Conservation (phyloP, 495 filamentous ascomycete genomes). For the Tetracladium setigerum region DNA sequence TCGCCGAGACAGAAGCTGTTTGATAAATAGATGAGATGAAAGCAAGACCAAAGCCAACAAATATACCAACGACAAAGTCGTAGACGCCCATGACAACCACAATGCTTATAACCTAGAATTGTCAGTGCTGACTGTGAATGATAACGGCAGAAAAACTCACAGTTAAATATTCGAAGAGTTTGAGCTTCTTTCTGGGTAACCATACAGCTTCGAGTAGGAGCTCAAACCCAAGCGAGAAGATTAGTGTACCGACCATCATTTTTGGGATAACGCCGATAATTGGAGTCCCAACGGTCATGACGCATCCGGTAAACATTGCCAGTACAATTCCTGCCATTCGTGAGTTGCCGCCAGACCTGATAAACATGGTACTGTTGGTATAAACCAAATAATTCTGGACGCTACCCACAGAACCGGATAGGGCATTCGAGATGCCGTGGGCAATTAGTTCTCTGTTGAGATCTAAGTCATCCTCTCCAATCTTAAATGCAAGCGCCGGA, state of each 20-base stretch:
- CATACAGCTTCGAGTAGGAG: conserved; percentile 80
- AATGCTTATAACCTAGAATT: conserved; percentile 68
- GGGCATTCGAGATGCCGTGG: conserved; percentile 85
- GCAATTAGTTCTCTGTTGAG: conserved; percentile 88
- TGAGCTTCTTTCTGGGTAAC: conserved; percentile 79
- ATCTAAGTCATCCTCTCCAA: conserved; percentile 83
- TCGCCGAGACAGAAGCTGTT: conserved; percentile 78
- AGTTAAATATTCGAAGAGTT: conserved; percentile 80
- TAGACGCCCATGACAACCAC: conserved; percentile 92
- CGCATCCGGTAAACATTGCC: conserved; percentile 66
- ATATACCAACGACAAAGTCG: conserved; percentile 91
- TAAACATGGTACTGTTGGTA: conserved; percentile 92
- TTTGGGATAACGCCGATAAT: conserved; percentile 92
- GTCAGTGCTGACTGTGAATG: conserved; percentile 19
- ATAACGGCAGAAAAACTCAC: conserved; percentile 32
- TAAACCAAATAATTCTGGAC: conserved; percentile 98
- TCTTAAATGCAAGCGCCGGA: conserved; percentile 80
- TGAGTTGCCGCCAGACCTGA: conserved; percentile 79
- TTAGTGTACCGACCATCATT: conserved; percentile 91
- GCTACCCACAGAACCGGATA: conserved; percentile 79
- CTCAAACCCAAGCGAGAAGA: conserved; percentile 90
- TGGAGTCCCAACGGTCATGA: conserved; percentile 76
- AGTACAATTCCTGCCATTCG: conserved; percentile 82
- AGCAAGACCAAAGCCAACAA: conserved; percentile 84
- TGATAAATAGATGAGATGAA: conserved; percentile 88